Evolutionary conservation across 2,329 filamentous ascomycete species (phyloP).

Genomic region (Endothia cerciana): DNA sequence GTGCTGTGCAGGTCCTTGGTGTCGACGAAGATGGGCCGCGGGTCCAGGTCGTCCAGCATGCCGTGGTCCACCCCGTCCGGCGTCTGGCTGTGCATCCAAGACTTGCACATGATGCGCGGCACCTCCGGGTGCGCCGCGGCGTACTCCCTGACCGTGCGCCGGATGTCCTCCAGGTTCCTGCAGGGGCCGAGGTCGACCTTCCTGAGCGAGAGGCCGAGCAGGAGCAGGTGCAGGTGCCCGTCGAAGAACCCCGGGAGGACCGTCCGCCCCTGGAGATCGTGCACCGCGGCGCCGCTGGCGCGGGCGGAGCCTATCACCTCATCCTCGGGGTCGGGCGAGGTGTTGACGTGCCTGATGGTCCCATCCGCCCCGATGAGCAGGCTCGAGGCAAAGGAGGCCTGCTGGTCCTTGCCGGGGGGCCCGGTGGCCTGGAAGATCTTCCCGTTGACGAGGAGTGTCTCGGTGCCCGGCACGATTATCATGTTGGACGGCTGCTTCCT

Average conservation of each 20-base stretch:
- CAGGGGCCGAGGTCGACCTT: constrained; percentile 54
- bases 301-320: constrained; percentile 36
- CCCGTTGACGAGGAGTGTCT: constrained; percentile 49
- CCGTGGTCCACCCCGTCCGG: constrained; percentile 51
- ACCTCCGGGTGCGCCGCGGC: constrained; percentile 49
- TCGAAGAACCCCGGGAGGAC: constrained; percentile 61
- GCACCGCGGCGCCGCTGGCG: constrained; percentile 33
- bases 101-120: constrained; percentile 53
- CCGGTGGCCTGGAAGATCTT: constrained; percentile 47
- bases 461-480: constrained; percentile 11
- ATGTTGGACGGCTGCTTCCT: not conserved
- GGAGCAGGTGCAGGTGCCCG: constrained; percentile 60
- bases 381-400: constrained; percentile 41
- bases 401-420: constrained; percentile 32
- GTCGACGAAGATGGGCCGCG: constrained; percentile 58
- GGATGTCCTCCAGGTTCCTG: constrained; percentile 53
- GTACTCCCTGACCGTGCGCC: constrained; percentile 47
- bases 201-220: constrained; percentile 57
- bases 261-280: constrained; percentile 44
- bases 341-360: constrained; percentile 43
- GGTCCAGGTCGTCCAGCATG: constrained; percentile 56
- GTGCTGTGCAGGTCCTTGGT: constrained; percentile 60
- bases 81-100: constrained; percentile 61
- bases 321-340: constrained; percentile 34
- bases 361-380: constrained; percentile 41